Evolutionary conservation across 1,139 yeast genomes (phyloP), one percentile per base, ranked within the genome.

Genomic region (Diutina neorugosa): DNA sequence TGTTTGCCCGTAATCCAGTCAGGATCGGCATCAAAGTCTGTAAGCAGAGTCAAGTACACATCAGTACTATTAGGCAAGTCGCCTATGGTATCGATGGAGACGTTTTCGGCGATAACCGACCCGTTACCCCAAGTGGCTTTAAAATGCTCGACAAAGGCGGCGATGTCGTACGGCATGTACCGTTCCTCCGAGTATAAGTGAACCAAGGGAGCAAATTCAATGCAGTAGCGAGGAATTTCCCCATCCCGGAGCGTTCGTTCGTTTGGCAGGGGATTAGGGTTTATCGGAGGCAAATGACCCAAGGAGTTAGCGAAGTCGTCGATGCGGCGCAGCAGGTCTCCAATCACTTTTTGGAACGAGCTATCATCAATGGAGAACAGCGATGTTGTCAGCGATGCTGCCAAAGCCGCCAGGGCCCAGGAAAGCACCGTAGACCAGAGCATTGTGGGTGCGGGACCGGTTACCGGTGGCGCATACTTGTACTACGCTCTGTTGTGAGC

Each of bases 171-270:
- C 0, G 98, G 98, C 58, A 86, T 70, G 64, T 90, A 93, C 55
- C 74, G 69, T 62, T 93, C 98, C 63, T 93, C 98, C 1, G 95
- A 84, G 69, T 91, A 91, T 23, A 93, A 71, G 63, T 88, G 89
- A 1, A 93, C 93, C 54, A 83, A 68, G 0, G 98, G 98, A 3
- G 93, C 81, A 63, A 81, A 78, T 52, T 85, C 84, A 1, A 81
- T 61, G 1, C 86, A 85, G 65, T 83, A 93, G n/a, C 70, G 70
- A 0, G 98, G 98, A 4, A 91, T 76, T 54, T 77, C 81, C 0
- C 88, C 88, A 49, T 71, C 69, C 42, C 62, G 58, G 16, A 82
- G 57, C 4, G 72, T 68, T 44, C 70, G 60, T 56, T 74, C 64
- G 37, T 63, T 57, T 2, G 54, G 52, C n/a, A 58, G 57, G 1